These are phyloP conservation scores for Mortierella sp. DNA, from an alignment of 371 early-diverging fungal species.

Conservation along the genomic window DNA sequence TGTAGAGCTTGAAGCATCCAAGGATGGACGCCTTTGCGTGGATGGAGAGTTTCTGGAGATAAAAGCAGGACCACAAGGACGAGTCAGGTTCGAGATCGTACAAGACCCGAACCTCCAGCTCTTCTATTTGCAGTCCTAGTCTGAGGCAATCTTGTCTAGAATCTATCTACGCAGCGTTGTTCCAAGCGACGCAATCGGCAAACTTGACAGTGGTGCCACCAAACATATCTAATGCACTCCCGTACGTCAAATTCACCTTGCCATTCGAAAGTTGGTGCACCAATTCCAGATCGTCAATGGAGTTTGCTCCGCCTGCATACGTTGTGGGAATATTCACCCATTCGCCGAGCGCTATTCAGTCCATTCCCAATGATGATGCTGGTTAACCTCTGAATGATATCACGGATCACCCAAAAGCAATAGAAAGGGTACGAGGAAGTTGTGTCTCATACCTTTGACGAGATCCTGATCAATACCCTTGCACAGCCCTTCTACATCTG, in stretches of 20 bases:
- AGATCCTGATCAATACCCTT: conserved; percentile 92
- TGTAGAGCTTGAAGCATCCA: conserved; percentile 25
- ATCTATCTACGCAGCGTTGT: conserved; percentile 35
- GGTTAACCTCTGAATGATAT: too few species aligned
- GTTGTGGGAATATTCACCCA: conserved; percentile 94
- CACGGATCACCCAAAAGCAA: neutral
- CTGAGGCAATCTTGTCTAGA: neutral
- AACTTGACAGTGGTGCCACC: conserved; percentile 89
- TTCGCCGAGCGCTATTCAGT: conserved; percentile 70
- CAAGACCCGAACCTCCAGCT: conserved; percentile 9
- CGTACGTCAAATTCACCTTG: conserved; percentile 93
- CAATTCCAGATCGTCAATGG: conserved; percentile 80
- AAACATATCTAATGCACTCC: conserved; percentile 97
- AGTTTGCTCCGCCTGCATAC: conserved; percentile 94
- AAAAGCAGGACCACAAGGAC: conserved; percentile 20
- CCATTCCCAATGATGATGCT: neutral
- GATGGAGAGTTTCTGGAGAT: conserved; percentile 44
- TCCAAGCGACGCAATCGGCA: conserved; percentile 85
- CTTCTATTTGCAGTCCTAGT: conserved; percentile 6
- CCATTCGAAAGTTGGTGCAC: conserved; percentile 85
- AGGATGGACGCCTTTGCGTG: conserved; percentile 22
- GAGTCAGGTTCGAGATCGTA: conserved; percentile 24
- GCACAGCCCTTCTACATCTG: conserved; percentile 97
- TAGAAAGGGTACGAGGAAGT: neutral
- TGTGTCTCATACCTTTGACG: conserved; percentile 63